Conservation (phyloP, 164 flowering plant species). For the Vitis riparia region DNA sequence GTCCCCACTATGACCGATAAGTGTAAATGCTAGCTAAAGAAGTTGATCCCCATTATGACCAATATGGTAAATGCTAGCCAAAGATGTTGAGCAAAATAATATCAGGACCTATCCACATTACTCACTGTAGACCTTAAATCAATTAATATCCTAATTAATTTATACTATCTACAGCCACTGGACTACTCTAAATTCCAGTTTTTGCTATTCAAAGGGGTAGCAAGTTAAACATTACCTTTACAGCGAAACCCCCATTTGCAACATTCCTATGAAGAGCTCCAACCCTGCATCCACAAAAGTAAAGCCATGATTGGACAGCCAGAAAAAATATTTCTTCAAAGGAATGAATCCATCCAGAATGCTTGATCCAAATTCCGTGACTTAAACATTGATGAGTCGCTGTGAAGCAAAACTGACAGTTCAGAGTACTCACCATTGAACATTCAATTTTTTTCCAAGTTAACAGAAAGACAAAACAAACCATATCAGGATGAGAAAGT, state of each 20-base stretch:
- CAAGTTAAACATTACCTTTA: conserved; percentile 39
- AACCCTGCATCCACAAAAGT: conserved; percentile 47
- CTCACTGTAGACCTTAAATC: too few relatives aligned
- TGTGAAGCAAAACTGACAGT: neutral
- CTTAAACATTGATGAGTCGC: too few relatives aligned
- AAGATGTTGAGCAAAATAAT: too few relatives aligned
- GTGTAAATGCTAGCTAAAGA: too few relatives aligned
- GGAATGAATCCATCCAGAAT: neutral
- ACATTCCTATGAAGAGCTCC: conserved; percentile 34
- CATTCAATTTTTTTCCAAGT: conserved; percentile 7
- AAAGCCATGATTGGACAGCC: conserved; percentile 5
- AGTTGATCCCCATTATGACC: too few relatives aligned
- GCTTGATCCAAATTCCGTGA: neutral
- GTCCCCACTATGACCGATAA: too few relatives aligned
- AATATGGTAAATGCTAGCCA: too few relatives aligned
- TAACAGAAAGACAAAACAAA: conserved; percentile 27
- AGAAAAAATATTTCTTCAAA: neutral
- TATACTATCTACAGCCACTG: too few relatives aligned
- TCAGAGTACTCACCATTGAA: conserved; percentile 22
- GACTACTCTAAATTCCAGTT: too few relatives aligned
- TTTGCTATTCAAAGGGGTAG: neutral
- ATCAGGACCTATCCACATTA: too few relatives aligned
- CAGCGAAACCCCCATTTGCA: conserved; percentile 34
- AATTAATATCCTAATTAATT: too few relatives aligned
- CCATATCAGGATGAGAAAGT: conserved; percentile 15